phyloP scores from a whole-genome alignment of 495 filamentous ascomycete genomes.

The Hypoxylon lienhwacheense region DNA sequence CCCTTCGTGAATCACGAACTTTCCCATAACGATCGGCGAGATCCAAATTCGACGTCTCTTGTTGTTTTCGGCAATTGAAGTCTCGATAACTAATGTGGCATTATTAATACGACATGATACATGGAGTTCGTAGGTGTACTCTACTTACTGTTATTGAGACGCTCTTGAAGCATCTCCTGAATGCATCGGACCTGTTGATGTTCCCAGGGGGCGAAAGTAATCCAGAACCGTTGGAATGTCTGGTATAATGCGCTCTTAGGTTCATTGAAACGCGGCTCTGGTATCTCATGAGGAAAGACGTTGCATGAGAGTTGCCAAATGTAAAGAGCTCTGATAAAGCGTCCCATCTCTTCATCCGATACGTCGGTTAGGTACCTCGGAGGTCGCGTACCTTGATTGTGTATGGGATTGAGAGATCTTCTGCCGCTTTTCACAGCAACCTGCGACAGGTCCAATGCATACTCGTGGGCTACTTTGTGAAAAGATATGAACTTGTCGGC shows the following conservation, averaged over 20 bases:
- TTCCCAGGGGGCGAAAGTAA: constrained; percentile 5
- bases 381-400: background rate
- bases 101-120: too few relatives aligned
- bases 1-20: background rate
- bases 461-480: background rate
- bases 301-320: background rate
- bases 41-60: background rate
- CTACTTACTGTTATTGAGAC: background rate
- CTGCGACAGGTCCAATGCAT: background rate
- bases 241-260: background rate
- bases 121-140: background rate
- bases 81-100: background rate
- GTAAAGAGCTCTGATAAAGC: constrained; percentile 5
- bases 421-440: background rate
- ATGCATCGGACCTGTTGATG: constrained; percentile 12
- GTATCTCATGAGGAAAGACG: background rate
- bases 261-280: background rate
- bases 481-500: background rate
- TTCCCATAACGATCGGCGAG: background rate
- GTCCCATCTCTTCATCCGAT: background rate
- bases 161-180: background rate
- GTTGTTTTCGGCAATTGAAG: background rate
- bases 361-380: background rate
- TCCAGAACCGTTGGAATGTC: background rate
- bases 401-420: too few relatives aligned